Evolutionary conservation across 2,329 filamentous ascomycete genomes (phyloP), one percentile per base, ranked within the genome.

Genomic region (Ramularia collo-cygni): DNA sequence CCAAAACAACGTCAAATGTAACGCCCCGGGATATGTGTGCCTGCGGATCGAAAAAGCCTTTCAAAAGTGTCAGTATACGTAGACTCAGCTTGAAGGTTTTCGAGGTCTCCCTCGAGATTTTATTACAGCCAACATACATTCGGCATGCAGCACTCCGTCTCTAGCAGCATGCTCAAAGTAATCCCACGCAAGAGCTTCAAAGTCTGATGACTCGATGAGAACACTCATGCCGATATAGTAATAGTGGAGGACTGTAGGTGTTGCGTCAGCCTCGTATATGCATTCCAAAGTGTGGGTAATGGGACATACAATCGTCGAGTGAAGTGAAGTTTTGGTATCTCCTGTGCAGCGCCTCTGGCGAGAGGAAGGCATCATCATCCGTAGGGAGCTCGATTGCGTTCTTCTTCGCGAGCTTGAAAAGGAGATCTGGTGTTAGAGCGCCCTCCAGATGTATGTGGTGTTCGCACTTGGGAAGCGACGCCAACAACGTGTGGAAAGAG

Each of bases 101-200:
- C 64, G 3, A 76, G 72, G 59, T 88, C 83, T 1, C 79, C 81
- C 61, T 88, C 83, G 1, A 83, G 83, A 58, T 88, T 83, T 64
- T 88, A n/a, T n/a, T n/a, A n/a, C n/a, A n/a, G n/a, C n/a, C n/a
- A n/a, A 87, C 65, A 86, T 88, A 47, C 86, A 72, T 59, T 87
- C 85, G 8, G 81, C 80, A 56, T 89, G 83, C 35, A 75, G 70
- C 2, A 88, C 78, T 27, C 77, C 76, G 46, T 86, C 77, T 2
- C 64, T 64, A 21, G 76, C 70, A 2, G 81, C 83, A 42, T 72
- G 75, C 21, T 68, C 56, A 59, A 88, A 83, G 64, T 89, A 89
- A 46, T 75, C 74, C 68, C 77, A 83, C 4, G 81, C 82, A 8
- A 90, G 70, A 38, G 74, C 75, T 58, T 84, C 80, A 54, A 85